Conservation (phyloP, 441 rosid species). For the Biscutella laevigata region DNA sequence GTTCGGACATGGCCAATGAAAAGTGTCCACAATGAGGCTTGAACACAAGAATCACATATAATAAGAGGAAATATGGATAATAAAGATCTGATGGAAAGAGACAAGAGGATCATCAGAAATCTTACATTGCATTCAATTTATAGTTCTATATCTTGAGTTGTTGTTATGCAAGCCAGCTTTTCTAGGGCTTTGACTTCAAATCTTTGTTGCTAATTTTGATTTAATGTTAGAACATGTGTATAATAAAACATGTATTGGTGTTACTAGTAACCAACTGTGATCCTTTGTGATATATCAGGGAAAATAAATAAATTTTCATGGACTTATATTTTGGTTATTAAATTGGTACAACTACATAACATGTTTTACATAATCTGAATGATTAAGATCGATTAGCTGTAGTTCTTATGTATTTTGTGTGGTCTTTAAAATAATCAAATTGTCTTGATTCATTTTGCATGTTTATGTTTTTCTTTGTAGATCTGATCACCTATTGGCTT, state of each 20-base stretch:
- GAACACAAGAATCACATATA: slow-evolving; percentile 12
- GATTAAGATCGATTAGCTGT: slow-evolving; percentile 23
- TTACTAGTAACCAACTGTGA: background rate
- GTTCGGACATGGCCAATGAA: slow-evolving; percentile 20
- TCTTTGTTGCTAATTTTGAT: too few relatives aligned
- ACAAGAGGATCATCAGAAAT: slow-evolving; percentile 16
- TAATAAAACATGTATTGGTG: background rate
- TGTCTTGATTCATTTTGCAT: slow-evolving; percentile 13
- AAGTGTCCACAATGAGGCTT: slow-evolving; percentile 10
- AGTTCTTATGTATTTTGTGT: slow-evolving; percentile 10
- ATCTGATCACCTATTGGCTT: slow-evolving; percentile 20
- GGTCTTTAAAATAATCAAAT: slow-evolving; percentile 12
- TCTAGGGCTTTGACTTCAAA: background rate
- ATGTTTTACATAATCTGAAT: slow-evolving; percentile 20
- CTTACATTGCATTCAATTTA: slow-evolving; percentile 13
- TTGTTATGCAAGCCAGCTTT: slow-evolving; percentile 27
- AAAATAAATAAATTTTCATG: background rate
- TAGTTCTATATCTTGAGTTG: slow-evolving; percentile 16
- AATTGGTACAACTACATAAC: slow-evolving; percentile 19
- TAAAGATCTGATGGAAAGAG: slow-evolving; percentile 18
- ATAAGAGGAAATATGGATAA: slow-evolving; percentile 4
- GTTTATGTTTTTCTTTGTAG: slow-evolving; percentile 13
- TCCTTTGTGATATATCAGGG: background rate
- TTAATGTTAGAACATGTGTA: background rate
- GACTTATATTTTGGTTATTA: slow-evolving; percentile 2